Conservation (phyloP, 345 rosid genomes). For the Murraya paniculata region DNA sequence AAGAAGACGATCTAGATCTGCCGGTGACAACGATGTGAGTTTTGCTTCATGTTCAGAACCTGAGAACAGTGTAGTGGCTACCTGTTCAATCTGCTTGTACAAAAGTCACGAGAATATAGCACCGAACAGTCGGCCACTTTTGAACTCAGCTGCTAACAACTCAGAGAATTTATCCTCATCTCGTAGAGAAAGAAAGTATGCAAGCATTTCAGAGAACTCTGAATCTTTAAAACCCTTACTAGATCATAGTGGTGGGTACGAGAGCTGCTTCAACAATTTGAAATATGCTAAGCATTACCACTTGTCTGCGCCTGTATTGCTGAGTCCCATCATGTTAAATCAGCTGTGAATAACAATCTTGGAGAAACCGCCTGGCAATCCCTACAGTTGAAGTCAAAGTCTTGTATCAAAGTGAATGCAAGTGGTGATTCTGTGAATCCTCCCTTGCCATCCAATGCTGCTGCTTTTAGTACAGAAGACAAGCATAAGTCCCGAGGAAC, state of each 20-base stretch:
- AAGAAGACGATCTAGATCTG: slow-evolving; percentile 1
- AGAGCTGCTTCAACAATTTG: slow-evolving; percentile 19
- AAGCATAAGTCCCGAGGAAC: slow-evolving; percentile 21
- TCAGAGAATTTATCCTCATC: slow-evolving; percentile 3
- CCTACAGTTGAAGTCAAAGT: slow-evolving; percentile 12
- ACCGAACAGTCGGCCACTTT: neutral
- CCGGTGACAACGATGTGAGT: neutral
- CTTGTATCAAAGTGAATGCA: slow-evolving; percentile 9
- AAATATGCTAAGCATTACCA: slow-evolving; percentile 12
- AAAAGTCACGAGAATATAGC: slow-evolving; percentile 5
- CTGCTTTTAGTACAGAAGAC: slow-evolving; percentile 11
- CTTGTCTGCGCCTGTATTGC: neutral
- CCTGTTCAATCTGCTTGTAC: slow-evolving; percentile 10
- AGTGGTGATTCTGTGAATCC: slow-evolving; percentile 11
- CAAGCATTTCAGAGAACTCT: slow-evolving; percentile 10
- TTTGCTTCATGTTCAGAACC: slow-evolving; percentile 5
- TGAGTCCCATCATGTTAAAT: slow-evolving; percentile 5
- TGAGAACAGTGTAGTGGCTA: slow-evolving; percentile 10
- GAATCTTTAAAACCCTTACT: slow-evolving; percentile 20
- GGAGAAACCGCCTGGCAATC: slow-evolving; percentile 16
- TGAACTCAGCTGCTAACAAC: neutral
- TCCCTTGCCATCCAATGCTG: neutral
- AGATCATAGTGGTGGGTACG: slow-evolving; percentile 28
- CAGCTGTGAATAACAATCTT: slow-evolving; percentile 8
- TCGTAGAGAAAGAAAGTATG: slow-evolving; percentile 10